Base-by-base conservation (phyloP, 163 green algal species). In the Scenedesmus sp. region DNA sequence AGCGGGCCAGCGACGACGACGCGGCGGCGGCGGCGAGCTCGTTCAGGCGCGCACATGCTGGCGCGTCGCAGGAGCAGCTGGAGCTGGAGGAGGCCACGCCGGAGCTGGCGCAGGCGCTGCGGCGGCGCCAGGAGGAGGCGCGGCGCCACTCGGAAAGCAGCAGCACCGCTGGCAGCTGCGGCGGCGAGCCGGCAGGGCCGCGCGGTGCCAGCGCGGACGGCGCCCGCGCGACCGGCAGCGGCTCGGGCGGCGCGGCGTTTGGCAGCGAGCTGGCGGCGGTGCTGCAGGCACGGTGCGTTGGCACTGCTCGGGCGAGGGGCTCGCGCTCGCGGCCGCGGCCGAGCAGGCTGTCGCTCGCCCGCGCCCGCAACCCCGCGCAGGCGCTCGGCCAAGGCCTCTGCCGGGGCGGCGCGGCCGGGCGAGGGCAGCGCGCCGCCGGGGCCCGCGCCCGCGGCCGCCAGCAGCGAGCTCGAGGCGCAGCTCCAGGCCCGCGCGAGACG, bases 261-360 rank as follows among this genome's bases (percentile, higher is more conserved):
- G 73, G 73, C 18, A 36, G 73, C 5, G 73, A 81, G 73, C 73
- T 81, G 20, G 60, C 73, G 9, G 29, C 73, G 28, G 31, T 72
- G 48, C 62, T 81, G 45, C 60, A 58, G 45, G 63, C 51, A 42
- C 62, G 56, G 73, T 81, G 73, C 20, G 73, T 57, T 1, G 14
- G 24, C 1, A 10, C 28, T 13, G 24, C 18, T n/a, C 5, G 15
- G 33, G 39, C 10, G 39, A 47, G 39, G 39, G 39, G 7, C 10
- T 6, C 10, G 39, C 39, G 10, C 10, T 6, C 39, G 10, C 10
- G 39, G 7, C 7, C 39, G 10, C 10, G 39, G 14, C 57, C 57
- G 20, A 28, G 14, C 10, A 42, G 17, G 10, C 33, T 62, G 63
- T 60, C n/a, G n/a, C n/a, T n/a, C n/a, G 31, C 54, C 15, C 1